These are phyloP conservation scores for Medicago truncatula DNA, from an alignment of 306 rosid genomes.

Conservation along the genomic window MtrunA17r5.0-ANR NC_053047.1:14207501-14208000, in stretches of 20 bases:
- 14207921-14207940: conserved; percentile 4
- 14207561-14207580: not conserved
- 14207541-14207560: not conserved
- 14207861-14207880: conserved; percentile 69
- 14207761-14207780: conserved; percentile 60
- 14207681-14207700: conserved; percentile 61
- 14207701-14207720: conserved; percentile 73
- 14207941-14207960: not conserved
- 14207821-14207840: conserved; percentile 63
- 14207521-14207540: not conserved
- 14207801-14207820: conserved; percentile 79
- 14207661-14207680: conserved; percentile 54
- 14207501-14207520: conserved; percentile 20
- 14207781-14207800: conserved; percentile 66
- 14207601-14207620: not conserved
- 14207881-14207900: conserved; percentile 14
- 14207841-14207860: conserved; percentile 77
- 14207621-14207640: conserved; percentile 22
- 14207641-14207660: conserved; percentile 60
- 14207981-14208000: not conserved
- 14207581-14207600: not conserved
- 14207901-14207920: not conserved
- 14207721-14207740: conserved; percentile 82
- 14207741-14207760: conserved; percentile 68
- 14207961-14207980: not conserved